Evolutionary conservation across 352 stramenopile genomes (phyloP).

Genomic region (Pythium apleroticum): DNA sequence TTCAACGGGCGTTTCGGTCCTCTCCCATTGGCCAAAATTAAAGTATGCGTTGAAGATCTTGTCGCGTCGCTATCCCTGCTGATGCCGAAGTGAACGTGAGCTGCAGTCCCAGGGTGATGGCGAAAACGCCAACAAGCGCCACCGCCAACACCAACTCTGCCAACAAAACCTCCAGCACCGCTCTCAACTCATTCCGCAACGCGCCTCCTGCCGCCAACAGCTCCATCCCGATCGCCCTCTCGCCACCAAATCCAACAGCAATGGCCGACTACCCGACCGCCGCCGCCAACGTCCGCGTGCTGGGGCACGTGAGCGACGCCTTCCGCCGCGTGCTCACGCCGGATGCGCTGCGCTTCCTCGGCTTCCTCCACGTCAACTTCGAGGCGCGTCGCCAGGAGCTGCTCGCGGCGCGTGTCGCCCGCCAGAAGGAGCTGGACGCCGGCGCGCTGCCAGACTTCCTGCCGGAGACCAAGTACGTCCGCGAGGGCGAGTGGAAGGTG

Average conservation of each 20-base stretch:
- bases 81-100: constrained; percentile 26
- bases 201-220: constrained; percentile 1
- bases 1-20: constrained; percentile 1
- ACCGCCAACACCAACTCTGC: constrained; percentile 1
- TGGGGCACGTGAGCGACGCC: constrained; percentile 75
- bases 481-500: constrained; percentile 75
- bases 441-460: constrained; percentile 89
- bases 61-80: constrained; percentile 15
- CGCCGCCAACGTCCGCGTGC: constrained; percentile 77
- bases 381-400: constrained; percentile 47
- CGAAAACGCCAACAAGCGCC: constrained; percentile 12
- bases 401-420: constrained; percentile 39
- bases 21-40: constrained; percentile 24
- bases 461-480: constrained; percentile 79
- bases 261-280: constrained; percentile 54
- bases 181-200: constrained; percentile 17
- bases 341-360: constrained; percentile 91
- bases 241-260: not conserved
- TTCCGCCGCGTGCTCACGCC: constrained; percentile 88
- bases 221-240: not conserved
- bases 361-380: constrained; percentile 89
- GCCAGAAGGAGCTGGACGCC: constrained; percentile 84
- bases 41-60: constrained; percentile 27
- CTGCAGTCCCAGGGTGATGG: not conserved
- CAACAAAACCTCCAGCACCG: not conserved